Base-by-base conservation (phyloP, 2,329 filamentous ascomycete species). In the Xylaria sp. region DNA sequence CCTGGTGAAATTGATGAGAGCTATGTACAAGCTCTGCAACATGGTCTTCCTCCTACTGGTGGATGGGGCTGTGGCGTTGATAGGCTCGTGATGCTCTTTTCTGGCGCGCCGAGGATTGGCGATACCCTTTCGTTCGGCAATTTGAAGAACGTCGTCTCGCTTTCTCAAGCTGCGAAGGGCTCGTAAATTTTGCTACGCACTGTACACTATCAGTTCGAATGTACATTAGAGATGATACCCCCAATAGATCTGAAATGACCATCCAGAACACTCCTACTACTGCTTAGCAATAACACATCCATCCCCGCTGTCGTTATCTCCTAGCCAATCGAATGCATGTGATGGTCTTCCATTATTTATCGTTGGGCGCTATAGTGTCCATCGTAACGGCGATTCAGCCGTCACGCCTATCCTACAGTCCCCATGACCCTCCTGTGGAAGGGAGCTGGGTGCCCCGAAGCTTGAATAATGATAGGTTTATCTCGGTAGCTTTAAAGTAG, bases 21-120 rank as follows among this genome's bases (percentile, higher is more conserved):
- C 71, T 99, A 97, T 72, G 80, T 97, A 49, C 86, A 89, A 69
- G 92, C 92, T 3, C 78, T 99, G 53, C 92, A 96, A 75, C 92
- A 92, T 79, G 95, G 92, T 0, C 79, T 99, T 63, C 95, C 95
- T n/a, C 92, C 95, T 0, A 99, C 95, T 0, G 95, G 94, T 0
- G 95, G 95, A 4, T 99, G 95, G 95, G 95, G 95, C 1, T 96
- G 93, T 71, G 95, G 95, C 1, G 82, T 99, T 43, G 95, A 99
- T 78, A 83, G 95, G 56, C 80, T 99, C 55, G 90, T 92, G 38
- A 99, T 99, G 95, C 79, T 97, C 51, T 92, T 98, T 71, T 87
- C 90, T 0, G 93, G 92, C 0, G 83, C 87, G 37, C 86, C 86
- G 74, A 86, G 90, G 69, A 97, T 99, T 72, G 87, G 86, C 40